Conservation (phyloP, 345 rosid genomes). For the Corchorus olitorius region DNA sequence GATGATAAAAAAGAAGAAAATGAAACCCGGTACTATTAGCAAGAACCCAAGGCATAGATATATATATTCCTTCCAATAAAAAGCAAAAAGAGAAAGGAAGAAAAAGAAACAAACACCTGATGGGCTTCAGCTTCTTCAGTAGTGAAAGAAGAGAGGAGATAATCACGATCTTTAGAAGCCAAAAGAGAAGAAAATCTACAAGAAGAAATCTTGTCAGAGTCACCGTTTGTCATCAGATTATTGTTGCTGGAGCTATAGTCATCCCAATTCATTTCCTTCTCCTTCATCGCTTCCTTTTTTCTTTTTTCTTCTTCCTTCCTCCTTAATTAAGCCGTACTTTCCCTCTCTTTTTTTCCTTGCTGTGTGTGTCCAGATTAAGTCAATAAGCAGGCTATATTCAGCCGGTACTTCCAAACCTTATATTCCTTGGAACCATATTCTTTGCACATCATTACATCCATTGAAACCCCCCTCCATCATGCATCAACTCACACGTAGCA, state of each 20-base stretch:
- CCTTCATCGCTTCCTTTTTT: conserved; percentile 23
- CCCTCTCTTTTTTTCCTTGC: neutral
- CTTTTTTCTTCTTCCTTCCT: conserved; percentile 11
- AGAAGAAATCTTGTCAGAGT: neutral
- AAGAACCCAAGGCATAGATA: neutral
- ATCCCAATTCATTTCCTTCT: conserved; percentile 23
- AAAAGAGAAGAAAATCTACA: conserved; percentile 45
- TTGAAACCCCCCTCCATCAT: neutral
- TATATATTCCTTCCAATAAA: neutral
- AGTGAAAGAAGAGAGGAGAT: conserved; percentile 43
- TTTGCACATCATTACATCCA: conserved; percentile 19
- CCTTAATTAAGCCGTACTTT: neutral
- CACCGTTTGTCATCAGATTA: conserved; percentile 19
- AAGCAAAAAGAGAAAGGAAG: neutral
- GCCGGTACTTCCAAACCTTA: conserved; percentile 2
- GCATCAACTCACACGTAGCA: conserved; percentile 28
- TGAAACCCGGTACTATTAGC: neutral
- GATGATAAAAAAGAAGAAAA: neutral
- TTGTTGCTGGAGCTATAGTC: neutral
- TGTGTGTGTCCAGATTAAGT: neutral
- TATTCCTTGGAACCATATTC: conserved; percentile 29
- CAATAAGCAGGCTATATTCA: neutral
- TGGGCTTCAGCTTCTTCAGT: conserved; percentile 38
- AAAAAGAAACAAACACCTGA: neutral
- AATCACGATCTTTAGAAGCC: conserved; percentile 55